phyloP scores from a whole-genome alignment of 192 early-diverging fungal species.

The Chytriomyces sp. region DNA sequence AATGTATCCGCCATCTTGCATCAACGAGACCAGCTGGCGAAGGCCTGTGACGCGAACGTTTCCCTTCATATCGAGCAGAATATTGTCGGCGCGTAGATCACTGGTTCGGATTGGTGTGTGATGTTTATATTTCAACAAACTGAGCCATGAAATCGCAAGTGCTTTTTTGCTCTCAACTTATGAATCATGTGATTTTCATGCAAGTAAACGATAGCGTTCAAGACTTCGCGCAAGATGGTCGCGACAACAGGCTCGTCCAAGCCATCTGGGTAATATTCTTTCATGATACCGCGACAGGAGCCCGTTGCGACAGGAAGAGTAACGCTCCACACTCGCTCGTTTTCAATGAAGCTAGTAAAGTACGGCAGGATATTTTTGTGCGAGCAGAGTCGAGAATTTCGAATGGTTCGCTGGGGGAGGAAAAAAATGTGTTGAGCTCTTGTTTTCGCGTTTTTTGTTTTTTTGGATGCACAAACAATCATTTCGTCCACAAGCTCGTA shows the following conservation, averaged over 20 bases:
- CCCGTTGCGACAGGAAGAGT: slow-evolving; percentile 59
- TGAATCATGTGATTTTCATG: slow-evolving; percentile 67
- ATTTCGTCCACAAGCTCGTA: slow-evolving; percentile 64
- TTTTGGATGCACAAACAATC: slow-evolving; percentile 37
- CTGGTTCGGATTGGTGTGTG: slow-evolving; percentile 28
- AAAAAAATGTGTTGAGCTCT: background rate
- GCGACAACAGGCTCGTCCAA: slow-evolving; percentile 56
- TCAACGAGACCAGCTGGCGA: slow-evolving; percentile 53
- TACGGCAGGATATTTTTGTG: slow-evolving; percentile 64
- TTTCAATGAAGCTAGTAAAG: slow-evolving; percentile 56
- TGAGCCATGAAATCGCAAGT: background rate
- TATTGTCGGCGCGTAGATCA: slow-evolving; percentile 64
- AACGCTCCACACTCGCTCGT: slow-evolving; percentile 64
- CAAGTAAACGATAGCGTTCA: slow-evolving; percentile 59
- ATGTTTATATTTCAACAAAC: too few relatives aligned
- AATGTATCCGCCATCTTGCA: slow-evolving; percentile 47
- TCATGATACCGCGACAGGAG: slow-evolving; percentile 54
- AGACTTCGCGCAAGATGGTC: slow-evolving; percentile 59
- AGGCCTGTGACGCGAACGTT: slow-evolving; percentile 60
- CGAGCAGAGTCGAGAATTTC: slow-evolving; percentile 50
- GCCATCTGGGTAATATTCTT: slow-evolving; percentile 55
- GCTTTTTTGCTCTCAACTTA: slow-evolving; percentile 49
- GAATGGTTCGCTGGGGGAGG: slow-evolving; percentile 48
- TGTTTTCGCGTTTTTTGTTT: background rate
- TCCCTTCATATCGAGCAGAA: slow-evolving; percentile 58